Conservation (phyloP, 2,329 filamentous ascomycete species). For the Sporothrix sp. region DNA sequence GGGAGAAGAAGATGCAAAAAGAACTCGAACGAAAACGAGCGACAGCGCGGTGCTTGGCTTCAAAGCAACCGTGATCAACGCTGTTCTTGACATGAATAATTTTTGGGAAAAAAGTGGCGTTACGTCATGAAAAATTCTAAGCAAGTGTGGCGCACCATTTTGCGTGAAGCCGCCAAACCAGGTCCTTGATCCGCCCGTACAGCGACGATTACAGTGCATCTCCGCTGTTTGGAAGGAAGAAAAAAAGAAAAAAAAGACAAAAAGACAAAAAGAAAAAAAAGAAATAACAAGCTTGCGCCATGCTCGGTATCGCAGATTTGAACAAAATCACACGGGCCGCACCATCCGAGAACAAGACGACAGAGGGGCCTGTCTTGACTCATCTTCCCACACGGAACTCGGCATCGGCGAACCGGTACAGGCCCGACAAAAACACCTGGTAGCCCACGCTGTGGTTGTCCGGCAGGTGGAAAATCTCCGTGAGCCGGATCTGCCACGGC, state of each 20-base stretch:
- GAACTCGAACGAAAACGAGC: too few species aligned
- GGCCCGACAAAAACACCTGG: constrained; percentile 77
- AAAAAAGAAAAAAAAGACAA: background rate
- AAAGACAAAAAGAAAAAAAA: background rate
- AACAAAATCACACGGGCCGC: too few species aligned
- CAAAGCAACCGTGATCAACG: too few species aligned
- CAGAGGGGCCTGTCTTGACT: too few species aligned
- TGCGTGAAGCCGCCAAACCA: background rate
- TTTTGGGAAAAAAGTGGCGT: constrained; percentile 9
- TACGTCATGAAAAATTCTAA: constrained; percentile 11
- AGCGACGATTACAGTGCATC: background rate
- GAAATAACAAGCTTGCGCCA: background rate
- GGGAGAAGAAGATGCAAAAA: too few species aligned
- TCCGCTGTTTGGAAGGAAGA: background rate
- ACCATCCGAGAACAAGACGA: too few species aligned
- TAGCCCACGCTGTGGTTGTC: constrained; percentile 83
- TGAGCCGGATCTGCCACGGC: constrained; percentile 90
- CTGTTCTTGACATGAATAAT: background rate
- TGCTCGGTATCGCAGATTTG: too few species aligned
- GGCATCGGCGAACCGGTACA: constrained; percentile 76
- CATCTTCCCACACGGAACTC: constrained; percentile 83
- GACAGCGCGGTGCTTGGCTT: too few species aligned
- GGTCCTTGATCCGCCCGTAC: too few species aligned
- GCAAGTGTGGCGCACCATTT: constrained; percentile 9
- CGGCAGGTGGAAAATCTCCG: constrained; percentile 76